Percentiles rank a stretch among this genome's conserved stretches.
Evolutionary conservation across 2,329 filamentous ascomycete genomes (phyloP).

Genomic region (Colletotrichum shisoi): DNA sequence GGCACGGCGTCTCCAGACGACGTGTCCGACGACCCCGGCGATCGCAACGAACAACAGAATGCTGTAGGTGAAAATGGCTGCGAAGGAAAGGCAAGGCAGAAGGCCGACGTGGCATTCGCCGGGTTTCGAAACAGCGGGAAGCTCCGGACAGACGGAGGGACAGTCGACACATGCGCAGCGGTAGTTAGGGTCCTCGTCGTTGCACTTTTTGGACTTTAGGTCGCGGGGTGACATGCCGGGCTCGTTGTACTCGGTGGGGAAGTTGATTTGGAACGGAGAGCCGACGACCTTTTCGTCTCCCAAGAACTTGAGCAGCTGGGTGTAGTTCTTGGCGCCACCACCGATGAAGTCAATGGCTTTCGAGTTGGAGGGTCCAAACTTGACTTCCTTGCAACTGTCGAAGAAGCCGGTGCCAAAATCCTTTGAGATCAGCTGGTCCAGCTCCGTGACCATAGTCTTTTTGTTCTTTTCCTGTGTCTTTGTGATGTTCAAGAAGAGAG

Average conservation of each 20-base stretch:
- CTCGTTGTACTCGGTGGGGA: constrained; percentile 70
- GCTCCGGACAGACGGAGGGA: constrained; percentile 80
- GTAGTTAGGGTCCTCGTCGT: constrained; percentile 84
- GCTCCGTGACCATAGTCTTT: constrained; percentile 74
- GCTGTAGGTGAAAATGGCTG: constrained; percentile 85
- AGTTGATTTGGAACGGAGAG: constrained; percentile 98
- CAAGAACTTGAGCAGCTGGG: constrained; percentile 86
- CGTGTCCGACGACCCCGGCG: constrained; percentile 73
- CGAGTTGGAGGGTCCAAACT: constrained; percentile 92
- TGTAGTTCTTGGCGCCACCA: constrained; percentile 90
- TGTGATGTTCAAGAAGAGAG: constrained; percentile 92
- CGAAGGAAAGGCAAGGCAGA: constrained; percentile 93
- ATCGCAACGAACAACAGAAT: constrained; percentile 74
- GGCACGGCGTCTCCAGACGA: constrained; percentile 77
- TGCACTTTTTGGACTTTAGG: constrained; percentile 83
- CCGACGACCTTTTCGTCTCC: constrained; percentile 91
- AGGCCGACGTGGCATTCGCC: constrained; percentile 82
- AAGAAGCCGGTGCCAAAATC: constrained; percentile 89
- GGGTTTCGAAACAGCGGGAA: constrained; percentile 76
- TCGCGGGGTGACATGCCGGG: constrained; percentile 75
- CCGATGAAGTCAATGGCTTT: constrained; percentile 96
- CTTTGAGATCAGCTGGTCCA: constrained; percentile 87
- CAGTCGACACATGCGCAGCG: constrained; percentile 95
- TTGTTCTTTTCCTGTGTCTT: constrained; percentile 68
- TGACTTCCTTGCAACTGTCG: constrained; percentile 98